phyloP scores from a whole-genome alignment of 106 monocot species.

The Ottelia alismoides region DNA sequence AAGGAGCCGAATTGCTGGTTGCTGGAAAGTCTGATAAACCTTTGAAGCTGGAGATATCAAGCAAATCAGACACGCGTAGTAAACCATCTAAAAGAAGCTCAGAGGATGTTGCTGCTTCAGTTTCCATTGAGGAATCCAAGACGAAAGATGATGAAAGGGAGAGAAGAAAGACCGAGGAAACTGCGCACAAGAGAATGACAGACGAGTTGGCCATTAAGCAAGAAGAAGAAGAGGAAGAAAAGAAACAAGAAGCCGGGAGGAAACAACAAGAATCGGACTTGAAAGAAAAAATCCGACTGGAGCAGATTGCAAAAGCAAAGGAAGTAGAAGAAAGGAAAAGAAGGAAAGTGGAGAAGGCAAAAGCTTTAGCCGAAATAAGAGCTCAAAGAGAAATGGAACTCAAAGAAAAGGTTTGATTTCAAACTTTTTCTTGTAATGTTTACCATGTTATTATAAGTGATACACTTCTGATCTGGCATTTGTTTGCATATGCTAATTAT shows the following conservation, averaged over 20 bases:
- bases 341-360: conserved; percentile 52
- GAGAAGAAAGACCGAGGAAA: conserved; percentile 27
- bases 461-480: background rate
- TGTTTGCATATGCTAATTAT: background rate
- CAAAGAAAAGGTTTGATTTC: conserved; percentile 47
- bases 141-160: conserved; percentile 18
- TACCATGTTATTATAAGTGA: background rate
- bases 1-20: background rate
- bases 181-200: conserved; percentile 21
- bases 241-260: conserved; percentile 47
- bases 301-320: conserved; percentile 82
- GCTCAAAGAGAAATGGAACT: conserved; percentile 67
- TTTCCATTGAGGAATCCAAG: conserved; percentile 10
- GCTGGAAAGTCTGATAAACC: conserved; percentile 8
- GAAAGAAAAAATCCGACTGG: conserved; percentile 50
- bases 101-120: background rate
- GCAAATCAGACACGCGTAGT: conserved; percentile 19
- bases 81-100: conserved; percentile 7
- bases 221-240: conserved; percentile 8
- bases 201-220: conserved; percentile 18
- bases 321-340: conserved; percentile 87
- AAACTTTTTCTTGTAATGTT: background rate
- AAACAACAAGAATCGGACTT: conserved; percentile 41
- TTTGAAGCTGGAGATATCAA: conserved; percentile 3
- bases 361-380: conserved; percentile 52